These are phyloP conservation scores for Pestalotiopsis sp. DNA, from an alignment of 2,329 filamentous ascomycete genomes.

Conservation along the genomic window DNA sequence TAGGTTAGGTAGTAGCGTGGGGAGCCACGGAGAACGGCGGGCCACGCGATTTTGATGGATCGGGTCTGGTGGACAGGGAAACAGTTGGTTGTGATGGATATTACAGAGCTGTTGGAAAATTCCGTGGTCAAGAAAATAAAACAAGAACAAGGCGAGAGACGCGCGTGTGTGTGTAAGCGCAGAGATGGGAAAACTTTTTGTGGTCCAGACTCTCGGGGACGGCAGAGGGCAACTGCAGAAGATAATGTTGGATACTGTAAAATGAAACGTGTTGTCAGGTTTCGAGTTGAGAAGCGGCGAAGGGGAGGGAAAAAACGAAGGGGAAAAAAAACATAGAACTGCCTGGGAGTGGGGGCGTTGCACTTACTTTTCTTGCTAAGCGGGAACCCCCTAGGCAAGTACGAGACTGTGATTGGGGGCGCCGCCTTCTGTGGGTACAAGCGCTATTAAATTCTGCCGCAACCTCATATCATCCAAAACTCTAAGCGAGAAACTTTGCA, in stretches of 20 bases:
- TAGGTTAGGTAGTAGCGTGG: background rate
- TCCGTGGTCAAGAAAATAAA: background rate
- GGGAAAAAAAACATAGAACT: constrained; percentile 12
- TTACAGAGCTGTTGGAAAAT: background rate
- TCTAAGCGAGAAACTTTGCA: constrained; percentile 11
- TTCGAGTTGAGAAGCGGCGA: constrained; percentile 3
- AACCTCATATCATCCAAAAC: constrained; percentile 10
- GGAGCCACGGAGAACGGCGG: background rate
- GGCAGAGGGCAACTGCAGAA: background rate
- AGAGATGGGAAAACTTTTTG: background rate
- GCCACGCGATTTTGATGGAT: background rate
- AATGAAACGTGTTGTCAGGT: constrained; percentile 13
- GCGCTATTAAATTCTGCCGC: constrained; percentile 12
- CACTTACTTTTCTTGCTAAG: constrained; percentile 6
- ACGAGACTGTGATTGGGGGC: constrained; percentile 1
- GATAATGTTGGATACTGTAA: background rate
- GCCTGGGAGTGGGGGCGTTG: constrained; percentile 3
- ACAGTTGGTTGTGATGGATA: background rate
- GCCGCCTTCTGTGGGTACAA: background rate
- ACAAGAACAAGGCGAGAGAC: background rate
- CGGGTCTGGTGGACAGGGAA: background rate
- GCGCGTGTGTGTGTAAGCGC: background rate
- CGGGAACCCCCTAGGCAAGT: constrained; percentile 2
- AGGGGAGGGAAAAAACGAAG: background rate
- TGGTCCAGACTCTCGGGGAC: background rate